These are phyloP conservation scores for Ceriops zippeliana DNA, from an alignment of 345 rosid genomes.

Conservation along the genomic window DNA sequence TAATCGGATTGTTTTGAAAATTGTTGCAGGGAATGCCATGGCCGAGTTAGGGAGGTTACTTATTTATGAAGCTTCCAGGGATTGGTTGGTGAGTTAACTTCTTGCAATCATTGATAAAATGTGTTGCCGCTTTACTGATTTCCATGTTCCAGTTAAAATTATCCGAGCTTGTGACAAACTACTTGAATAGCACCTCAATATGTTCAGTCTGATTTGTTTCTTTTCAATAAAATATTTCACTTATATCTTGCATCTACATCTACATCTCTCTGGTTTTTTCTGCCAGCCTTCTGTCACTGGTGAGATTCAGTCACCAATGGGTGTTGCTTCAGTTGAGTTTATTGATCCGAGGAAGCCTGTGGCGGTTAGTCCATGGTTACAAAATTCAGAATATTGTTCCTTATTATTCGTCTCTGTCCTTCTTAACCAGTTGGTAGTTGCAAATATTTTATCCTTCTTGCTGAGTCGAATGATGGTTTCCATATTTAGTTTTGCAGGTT, in stretches of 20 bases:
- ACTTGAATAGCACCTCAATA: too few species aligned
- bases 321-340: slow-evolving; percentile 85
- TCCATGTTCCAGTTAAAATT: too few species aligned
- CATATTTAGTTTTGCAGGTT: slow-evolving; percentile 47
- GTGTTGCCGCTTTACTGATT: too few species aligned
- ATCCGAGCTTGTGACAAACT: too few species aligned
- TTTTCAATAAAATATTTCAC: not conserved
- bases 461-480: slow-evolving; percentile 5
- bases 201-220: not conserved
- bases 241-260: slow-evolving; percentile 3
- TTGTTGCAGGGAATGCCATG: slow-evolving; percentile 65
- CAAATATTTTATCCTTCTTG: not conserved
- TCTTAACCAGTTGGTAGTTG: not conserved
- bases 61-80: slow-evolving; percentile 87
- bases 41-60: slow-evolving; percentile 91
- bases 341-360: slow-evolving; percentile 91
- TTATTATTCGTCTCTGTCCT: not conserved
- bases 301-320: slow-evolving; percentile 90
- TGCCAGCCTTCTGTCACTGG: slow-evolving; percentile 73
- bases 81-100: slow-evolving; percentile 67
- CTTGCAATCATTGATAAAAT: too few species aligned
- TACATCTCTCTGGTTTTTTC: slow-evolving; percentile 19
- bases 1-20: not conserved
- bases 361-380: slow-evolving; percentile 46
- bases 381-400: not conserved